A percentile compares a stretch with the other conserved stretches of the same genome.
Conservation (phyloP, 2,329 filamentous ascomycete species). For the Sordariomycetes sp. region DNA sequence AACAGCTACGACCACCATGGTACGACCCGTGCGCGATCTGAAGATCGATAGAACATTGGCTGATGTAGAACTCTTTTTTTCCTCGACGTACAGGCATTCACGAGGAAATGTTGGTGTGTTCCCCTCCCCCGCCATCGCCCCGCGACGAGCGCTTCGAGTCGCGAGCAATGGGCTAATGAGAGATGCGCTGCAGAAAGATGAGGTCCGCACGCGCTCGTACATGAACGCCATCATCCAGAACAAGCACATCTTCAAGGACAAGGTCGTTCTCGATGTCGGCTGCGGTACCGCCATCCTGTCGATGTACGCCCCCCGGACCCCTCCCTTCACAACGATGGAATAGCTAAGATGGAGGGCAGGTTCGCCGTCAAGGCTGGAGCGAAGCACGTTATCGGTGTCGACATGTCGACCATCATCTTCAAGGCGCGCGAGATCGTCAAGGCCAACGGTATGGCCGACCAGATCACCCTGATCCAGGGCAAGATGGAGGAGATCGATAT, state of each 20-base stretch:
- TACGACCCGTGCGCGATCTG: constrained; percentile 27
- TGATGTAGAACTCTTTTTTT: too few species aligned
- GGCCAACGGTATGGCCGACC: constrained; percentile 83
- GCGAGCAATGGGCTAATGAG: neutral
- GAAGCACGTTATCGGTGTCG: constrained; percentile 97
- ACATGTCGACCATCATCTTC: constrained; percentile 99
- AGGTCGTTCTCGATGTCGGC: constrained; percentile 88
- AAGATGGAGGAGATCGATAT: constrained; percentile 99
- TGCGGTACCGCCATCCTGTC: constrained; percentile 96
- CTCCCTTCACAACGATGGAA: neutral
- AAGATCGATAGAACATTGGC: too few species aligned
- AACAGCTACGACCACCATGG: constrained; percentile 94
- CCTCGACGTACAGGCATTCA: constrained; percentile 62
- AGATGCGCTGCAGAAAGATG: constrained; percentile 68
- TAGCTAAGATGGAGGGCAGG: constrained; percentile 39
- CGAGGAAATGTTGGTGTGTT: constrained; percentile 91
- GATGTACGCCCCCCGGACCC: constrained; percentile 57
- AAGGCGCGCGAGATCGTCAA: constrained; percentile 95
- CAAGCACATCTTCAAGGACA: constrained; percentile 79
- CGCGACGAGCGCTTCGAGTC: too few species aligned
- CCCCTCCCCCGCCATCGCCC: constrained; percentile 6
- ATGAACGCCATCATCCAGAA: constrained; percentile 97
- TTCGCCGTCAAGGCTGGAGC: constrained; percentile 94
- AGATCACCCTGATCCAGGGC: constrained; percentile 95
- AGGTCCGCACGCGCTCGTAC: constrained; percentile 93